Percentiles rank a stretch among this genome's conserved stretches.
These are phyloP conservation scores for Wickerhamiella sergipiensis DNA, from an alignment of 805 yeast species.

Conservation along the genomic window DNA sequence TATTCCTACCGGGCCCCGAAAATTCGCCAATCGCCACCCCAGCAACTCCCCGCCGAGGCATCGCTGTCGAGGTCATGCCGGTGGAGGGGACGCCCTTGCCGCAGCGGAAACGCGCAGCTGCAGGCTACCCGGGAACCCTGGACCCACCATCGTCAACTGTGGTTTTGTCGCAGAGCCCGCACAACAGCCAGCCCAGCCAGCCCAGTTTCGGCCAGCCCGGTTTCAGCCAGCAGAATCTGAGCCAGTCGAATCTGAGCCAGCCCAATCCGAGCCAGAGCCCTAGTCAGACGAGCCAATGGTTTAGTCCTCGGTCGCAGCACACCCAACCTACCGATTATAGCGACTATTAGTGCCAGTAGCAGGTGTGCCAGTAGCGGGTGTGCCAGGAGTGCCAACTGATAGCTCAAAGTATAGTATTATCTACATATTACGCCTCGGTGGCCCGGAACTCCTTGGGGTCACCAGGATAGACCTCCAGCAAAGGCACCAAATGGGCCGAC, in stretches of 20 bases:
- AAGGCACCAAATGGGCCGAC: slow-evolving; percentile 1
- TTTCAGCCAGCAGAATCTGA: too few species aligned
- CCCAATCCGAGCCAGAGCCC: not conserved
- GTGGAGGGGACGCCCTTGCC: not conserved
- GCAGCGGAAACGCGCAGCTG: not conserved
- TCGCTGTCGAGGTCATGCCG: not conserved
- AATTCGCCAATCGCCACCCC: too few species aligned
- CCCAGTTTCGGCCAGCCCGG: too few species aligned
- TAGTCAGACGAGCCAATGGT: not conserved
- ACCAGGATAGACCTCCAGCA: slow-evolving; percentile 1
- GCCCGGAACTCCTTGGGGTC: not conserved
- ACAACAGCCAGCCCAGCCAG: not conserved
- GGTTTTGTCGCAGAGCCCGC: not conserved
- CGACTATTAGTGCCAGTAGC: too few species aligned
- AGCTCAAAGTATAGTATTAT: too few species aligned
- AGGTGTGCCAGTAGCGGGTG: too few species aligned
- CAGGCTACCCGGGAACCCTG: not conserved
- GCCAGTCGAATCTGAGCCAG: too few species aligned
- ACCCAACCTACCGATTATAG: not conserved
- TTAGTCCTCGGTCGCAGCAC: not conserved
- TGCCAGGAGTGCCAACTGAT: too few species aligned
- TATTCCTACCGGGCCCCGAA: too few species aligned
- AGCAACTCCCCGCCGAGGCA: not conserved
- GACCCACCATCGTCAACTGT: not conserved
- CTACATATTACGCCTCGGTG: not conserved